phyloP scores from a whole-genome alignment of 352 stramenopile genomes.

The Phytophthora sp. region DNA sequence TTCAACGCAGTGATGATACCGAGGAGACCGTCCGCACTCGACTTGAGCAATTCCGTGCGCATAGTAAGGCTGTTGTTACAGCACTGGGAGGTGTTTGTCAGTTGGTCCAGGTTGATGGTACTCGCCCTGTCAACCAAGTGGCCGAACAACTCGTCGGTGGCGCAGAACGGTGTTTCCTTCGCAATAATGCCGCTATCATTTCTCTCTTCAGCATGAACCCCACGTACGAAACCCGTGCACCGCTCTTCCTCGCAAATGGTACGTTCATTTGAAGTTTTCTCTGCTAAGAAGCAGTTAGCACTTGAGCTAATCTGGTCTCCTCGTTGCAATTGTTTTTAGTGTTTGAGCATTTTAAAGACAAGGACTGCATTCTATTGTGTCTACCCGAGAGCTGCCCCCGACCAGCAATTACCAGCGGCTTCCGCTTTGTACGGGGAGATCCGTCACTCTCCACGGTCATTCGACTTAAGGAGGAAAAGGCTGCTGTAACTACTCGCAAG shows the following conservation, averaged over 20 bases:
- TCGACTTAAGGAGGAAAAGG: conserved; percentile 40
- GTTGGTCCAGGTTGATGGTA: conserved; percentile 56
- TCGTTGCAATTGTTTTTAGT: conserved; percentile 28
- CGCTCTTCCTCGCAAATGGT: conserved; percentile 69
- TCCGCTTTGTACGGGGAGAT: conserved; percentile 51
- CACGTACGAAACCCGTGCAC: conserved; percentile 45
- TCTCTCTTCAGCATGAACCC: conserved; percentile 57
- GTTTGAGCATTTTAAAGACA: conserved; percentile 65
- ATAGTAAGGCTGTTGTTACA: conserved; percentile 55
- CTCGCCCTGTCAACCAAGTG: conserved; percentile 55
- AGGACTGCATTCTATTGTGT: conserved; percentile 61
- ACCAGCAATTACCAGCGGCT: conserved; percentile 51
- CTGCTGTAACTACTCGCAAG: conserved; percentile 15
- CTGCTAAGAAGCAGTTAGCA: too few species aligned
- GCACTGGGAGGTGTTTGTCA: conserved; percentile 52
- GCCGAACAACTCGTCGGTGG: conserved; percentile 57
- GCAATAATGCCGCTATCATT: conserved; percentile 66
- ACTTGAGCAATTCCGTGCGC: conserved; percentile 85
- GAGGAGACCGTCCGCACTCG: conserved; percentile 89
- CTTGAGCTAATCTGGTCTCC: neutral
- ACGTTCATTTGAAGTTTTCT: conserved; percentile 15
- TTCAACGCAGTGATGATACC: conserved; percentile 87
- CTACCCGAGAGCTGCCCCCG: conserved; percentile 52
- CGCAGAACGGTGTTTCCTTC: conserved; percentile 59
- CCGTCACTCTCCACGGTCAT: conserved; percentile 45